Base-by-base conservation (phyloP, 1,284 basidiomycete genomes). In the Fomitopsis schrenkii region DNA sequence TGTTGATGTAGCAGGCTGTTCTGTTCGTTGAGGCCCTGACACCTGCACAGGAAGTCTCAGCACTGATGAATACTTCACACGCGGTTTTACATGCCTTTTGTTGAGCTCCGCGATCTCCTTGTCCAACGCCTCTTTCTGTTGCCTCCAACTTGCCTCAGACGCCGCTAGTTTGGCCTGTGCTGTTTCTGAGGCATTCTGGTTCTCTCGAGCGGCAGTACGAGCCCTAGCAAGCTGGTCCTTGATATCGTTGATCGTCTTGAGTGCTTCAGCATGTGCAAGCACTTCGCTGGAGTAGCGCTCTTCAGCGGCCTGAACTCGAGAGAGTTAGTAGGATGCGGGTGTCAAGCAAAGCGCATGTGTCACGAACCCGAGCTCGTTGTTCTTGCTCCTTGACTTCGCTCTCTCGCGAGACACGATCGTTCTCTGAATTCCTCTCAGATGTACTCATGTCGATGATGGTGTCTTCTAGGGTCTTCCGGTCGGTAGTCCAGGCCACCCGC, bases 1-100 rank as follows among this genome's bases (percentile, higher is more conserved):
- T 95, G 93, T 62, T 90, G 83, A 70, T 95, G 93, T 10, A 97
- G 82, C 17, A 91, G 79, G 8, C 80, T 74, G 71, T 96, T 97
- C 71, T 96, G 94, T 30, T 86, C 79, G 2, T 81, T 79, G 19
- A 97, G 79, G 67, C 94, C 93, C 68, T 89, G 86, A 70, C 81
- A 87, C 30, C 93, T 93, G 64, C 30, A 54, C 22, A 46, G 54
- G n/a, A 59, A 30, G 42, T 42, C 2, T 54, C 46, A 26, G 42
- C 15, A 5, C n/a, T 10, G n/a, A 15, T 41, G 1, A 46, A 14
- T 14, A 6, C 50, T 33, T n/a, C 33, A 12, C 7, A 19, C 12
- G 38, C 53, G 14, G 22, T n/a, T 17, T 28, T 7, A 62, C 78
- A 46, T 70, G 90, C 90, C 92, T 82, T 58, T 81, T 74, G 58